Conservation (phyloP, 345 rosid species). For the Eucalyptus tenuipes region DNA sequence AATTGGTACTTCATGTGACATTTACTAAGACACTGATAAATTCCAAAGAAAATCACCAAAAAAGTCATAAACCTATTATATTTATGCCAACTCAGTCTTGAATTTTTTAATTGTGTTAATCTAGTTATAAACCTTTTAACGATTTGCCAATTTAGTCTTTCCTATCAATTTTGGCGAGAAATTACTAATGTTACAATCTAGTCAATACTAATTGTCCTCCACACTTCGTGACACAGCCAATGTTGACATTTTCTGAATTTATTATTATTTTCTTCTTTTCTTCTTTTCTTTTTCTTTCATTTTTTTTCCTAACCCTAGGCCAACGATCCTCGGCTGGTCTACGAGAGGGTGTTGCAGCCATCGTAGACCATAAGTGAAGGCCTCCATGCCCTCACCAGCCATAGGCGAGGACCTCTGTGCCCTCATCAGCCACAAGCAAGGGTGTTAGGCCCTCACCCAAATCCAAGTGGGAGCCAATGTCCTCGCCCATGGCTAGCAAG, state of each 20-base stretch:
- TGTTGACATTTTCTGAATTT: too few species aligned
- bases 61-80: rapidly evolving
- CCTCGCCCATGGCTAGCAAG: rapidly evolving
- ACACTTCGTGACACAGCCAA: rapidly evolving
- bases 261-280: too few species aligned
- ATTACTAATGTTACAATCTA: too few species aligned
- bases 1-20: not conserved
- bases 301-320: not conserved
- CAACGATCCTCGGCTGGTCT: rapidly evolving
- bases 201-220: not conserved
- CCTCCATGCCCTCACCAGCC: too few species aligned
- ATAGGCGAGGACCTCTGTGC: rapidly evolving
- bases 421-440: not conserved
- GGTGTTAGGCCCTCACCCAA: not conserved
- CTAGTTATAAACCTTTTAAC: too few species aligned
- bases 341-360: not conserved
- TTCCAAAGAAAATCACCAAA: not conserved
- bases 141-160: not conserved
- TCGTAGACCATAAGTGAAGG: too few species aligned
- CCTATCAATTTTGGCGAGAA: not conserved
- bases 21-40: not conserved
- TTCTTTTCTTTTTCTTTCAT: too few species aligned
- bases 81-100: too few species aligned
- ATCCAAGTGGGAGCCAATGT: not conserved
- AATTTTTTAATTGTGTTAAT: too few species aligned